phyloP scores from a whole-genome alignment of 805 yeast species.

The Yarrowia sp. region DNA sequence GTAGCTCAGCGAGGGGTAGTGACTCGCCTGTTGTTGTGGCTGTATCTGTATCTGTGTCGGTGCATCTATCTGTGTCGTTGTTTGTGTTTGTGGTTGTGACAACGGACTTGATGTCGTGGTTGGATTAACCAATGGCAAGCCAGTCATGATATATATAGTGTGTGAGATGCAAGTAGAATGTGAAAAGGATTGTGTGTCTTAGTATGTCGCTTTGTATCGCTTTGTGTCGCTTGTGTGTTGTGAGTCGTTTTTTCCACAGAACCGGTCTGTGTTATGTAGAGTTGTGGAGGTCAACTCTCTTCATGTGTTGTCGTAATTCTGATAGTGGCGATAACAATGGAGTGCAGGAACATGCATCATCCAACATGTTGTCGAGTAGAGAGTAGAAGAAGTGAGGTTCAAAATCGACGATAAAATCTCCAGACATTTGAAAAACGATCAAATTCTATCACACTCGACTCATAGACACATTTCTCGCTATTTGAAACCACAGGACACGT shows the following conservation, averaged over 20 bases:
- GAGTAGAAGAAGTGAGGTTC: neutral
- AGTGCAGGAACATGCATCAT: slow-evolving; percentile 5
- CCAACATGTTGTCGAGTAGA: neutral
- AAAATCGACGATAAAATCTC: neutral
- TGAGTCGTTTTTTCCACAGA: neutral
- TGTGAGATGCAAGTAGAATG: neutral
- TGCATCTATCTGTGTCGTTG: neutral
- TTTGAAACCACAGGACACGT: neutral
- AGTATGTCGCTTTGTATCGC: neutral
- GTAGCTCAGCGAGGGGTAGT: neutral
- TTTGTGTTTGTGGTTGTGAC: neutral
- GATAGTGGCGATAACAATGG: slow-evolving; percentile 11
- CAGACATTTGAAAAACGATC: too few relatives aligned
- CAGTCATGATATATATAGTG: neutral
- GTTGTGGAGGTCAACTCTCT: neutral
- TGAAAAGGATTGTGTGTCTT: neutral
- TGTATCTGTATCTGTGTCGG: neutral
- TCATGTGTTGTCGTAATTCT: neutral
- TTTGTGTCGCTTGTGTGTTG: neutral
- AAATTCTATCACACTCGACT: neutral
- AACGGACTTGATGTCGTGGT: neutral
- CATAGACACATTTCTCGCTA: neutral
- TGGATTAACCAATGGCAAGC: neutral
- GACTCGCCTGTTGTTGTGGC: neutral
- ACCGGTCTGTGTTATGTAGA: neutral